Conservation (phyloP, 2,329 filamentous ascomycete species). For the Diplocarpon rosae region DNA sequence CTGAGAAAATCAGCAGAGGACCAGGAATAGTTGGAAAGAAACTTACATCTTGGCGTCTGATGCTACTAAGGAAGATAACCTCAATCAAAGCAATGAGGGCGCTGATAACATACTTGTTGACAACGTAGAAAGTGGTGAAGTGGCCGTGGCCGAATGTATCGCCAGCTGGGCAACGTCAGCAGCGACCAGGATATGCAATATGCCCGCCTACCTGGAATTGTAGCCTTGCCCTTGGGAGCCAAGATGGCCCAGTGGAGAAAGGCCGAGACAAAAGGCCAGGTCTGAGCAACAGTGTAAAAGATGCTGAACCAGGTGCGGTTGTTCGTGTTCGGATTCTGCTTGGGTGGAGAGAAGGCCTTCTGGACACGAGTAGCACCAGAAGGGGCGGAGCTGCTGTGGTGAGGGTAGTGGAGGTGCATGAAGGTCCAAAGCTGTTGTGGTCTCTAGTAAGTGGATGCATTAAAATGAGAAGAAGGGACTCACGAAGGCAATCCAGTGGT, state of each 20-base stretch:
- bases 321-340: constrained; percentile 14
- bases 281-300: constrained; percentile 24
- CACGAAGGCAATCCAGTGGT: constrained; percentile 25
- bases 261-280: constrained; percentile 24
- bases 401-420: constrained; percentile 27
- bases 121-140: constrained; percentile 19
- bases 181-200: not conserved
- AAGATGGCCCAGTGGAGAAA: constrained; percentile 26
- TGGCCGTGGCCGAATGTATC: constrained; percentile 17
- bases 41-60: constrained; percentile 24
- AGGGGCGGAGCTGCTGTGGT: constrained; percentile 13
- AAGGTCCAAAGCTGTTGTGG: constrained; percentile 24
- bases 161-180: constrained; percentile 13
- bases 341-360: constrained; percentile 20
- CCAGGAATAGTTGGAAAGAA: not conserved
- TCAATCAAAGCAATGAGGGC: constrained; percentile 25
- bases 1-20: constrained; percentile 14
- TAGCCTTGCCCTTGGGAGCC: constrained; percentile 17
- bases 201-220: constrained; percentile 13
- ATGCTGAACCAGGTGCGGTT: constrained; percentile 26
- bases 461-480: constrained; percentile 7
- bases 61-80: constrained; percentile 25
- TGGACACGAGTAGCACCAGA: constrained; percentile 11
- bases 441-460: not conserved
- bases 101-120: constrained; percentile 22